phyloP scores from a whole-genome alignment of 139 green algal species.

The Pycnococcus provasolii region DNA sequence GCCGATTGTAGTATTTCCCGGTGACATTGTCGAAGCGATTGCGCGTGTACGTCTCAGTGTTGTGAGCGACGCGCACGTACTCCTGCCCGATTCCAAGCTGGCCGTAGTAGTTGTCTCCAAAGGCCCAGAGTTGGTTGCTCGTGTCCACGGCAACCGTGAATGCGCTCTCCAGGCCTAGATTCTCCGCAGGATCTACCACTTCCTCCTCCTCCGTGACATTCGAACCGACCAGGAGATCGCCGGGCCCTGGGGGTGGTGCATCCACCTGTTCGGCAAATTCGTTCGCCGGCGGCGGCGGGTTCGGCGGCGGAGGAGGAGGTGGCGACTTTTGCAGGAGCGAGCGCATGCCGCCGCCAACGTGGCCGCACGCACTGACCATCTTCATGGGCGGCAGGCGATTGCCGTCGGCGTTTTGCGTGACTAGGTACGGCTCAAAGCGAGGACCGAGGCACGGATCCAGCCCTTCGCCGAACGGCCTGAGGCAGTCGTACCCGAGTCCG shows the following conservation, averaged over 20 bases:
- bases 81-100: constrained; percentile 19
- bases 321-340: too few species aligned
- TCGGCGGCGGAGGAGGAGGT: too few species aligned
- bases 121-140: constrained; percentile 8
- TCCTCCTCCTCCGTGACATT: background rate
- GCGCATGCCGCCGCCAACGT: background rate
- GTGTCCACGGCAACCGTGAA: constrained; percentile 4
- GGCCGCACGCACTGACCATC: constrained; percentile 3
- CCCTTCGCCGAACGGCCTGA: background rate
- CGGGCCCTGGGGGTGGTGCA: too few species aligned
- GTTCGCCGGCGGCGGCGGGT: too few species aligned
- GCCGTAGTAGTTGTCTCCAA: constrained; percentile 25
- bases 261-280: too few species aligned
- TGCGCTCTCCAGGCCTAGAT: background rate
- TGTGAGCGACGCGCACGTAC: background rate
- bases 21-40: constrained; percentile 13
- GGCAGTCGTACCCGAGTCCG: constrained; percentile 3
- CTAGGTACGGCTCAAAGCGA: too few species aligned
- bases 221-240: too few species aligned
- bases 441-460: too few species aligned
- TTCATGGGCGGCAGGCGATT: constrained; percentile 2
- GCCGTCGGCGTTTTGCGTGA: background rate
- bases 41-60: background rate
- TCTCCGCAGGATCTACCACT: background rate
- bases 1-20: constrained; percentile 3